phyloP scores from a whole-genome alignment of 306 rosid genomes.

The Oemleria cerasiformis region DNA sequence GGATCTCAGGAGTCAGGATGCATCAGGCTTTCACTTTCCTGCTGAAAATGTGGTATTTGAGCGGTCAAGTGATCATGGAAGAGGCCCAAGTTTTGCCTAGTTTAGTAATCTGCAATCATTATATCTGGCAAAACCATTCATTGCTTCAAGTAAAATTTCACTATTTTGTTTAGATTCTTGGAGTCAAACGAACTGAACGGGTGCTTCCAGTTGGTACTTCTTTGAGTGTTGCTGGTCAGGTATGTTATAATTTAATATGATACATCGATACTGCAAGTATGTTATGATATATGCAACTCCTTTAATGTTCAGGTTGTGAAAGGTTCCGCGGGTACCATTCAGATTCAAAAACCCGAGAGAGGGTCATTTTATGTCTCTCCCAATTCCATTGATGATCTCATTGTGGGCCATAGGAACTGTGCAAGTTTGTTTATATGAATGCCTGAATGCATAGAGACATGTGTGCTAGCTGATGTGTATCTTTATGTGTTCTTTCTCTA shows the following conservation, averaged over 20 bases:
- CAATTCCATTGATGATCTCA: conserved; percentile 75
- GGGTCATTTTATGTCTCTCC: conserved; percentile 43
- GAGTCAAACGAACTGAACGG: conserved; percentile 80
- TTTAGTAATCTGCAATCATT: conserved; percentile 11
- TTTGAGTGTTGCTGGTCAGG: conserved; percentile 96
- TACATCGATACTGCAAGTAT: background rate
- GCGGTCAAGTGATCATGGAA: conserved; percentile 83
- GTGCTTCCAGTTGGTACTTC: conserved; percentile 93
- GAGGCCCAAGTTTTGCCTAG: conserved; percentile 67
- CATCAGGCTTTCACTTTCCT: too few species aligned
- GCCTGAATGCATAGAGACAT: conserved; percentile 9
- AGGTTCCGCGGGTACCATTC: conserved; percentile 69
- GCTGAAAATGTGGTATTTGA: conserved; percentile 79
- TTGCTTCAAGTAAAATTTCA: conserved; percentile 11
- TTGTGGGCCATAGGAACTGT: conserved; percentile 78
- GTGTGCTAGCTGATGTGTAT: background rate
- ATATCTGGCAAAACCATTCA: background rate
- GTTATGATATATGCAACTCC: background rate
- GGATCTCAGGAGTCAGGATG: conserved; percentile 87
- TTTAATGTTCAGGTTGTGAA: conserved; percentile 56
- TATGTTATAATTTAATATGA: conserved; percentile 28
- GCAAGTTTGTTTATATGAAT: conserved; percentile 54
- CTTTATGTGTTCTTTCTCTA: background rate
- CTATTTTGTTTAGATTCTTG: conserved; percentile 71
- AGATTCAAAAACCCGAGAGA: conserved; percentile 74